Percentiles rank a stretch among this genome's conserved stretches.
Evolutionary conservation across 169 alveolate species (phyloP).

Genomic region (Plasmodium ovale): DNA sequence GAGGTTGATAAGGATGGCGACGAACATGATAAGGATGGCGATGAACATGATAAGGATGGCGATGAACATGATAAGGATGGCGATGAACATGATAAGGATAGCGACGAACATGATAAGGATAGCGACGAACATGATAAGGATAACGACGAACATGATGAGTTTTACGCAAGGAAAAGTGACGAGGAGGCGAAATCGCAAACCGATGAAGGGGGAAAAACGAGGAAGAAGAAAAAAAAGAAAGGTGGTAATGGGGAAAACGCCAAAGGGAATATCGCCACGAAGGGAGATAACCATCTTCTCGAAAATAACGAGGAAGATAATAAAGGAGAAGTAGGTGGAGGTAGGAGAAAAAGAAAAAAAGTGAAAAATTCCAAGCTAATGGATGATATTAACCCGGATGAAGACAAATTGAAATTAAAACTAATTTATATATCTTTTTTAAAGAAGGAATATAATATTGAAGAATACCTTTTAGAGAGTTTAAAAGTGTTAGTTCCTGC

Average conservation of each 20-base stretch:
- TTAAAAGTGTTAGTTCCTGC: conserved; percentile 55
- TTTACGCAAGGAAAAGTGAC: neutral
- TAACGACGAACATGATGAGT: neutral
- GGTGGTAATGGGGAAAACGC: neutral
- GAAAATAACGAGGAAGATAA: conserved; percentile 38
- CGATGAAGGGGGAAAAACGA: conserved; percentile 1
- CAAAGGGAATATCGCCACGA: neutral
- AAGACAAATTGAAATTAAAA: conserved; percentile 53
- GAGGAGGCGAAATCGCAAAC: conserved; percentile 4
- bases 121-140: neutral
- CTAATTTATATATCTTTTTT: conserved; percentile 45
- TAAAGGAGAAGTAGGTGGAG: neutral
- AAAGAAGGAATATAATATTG: conserved; percentile 68
- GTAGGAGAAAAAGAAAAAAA: conserved; percentile 24
- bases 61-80: neutral
- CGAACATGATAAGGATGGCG: neutral
- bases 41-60: neutral
- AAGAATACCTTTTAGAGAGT: conserved; percentile 48
- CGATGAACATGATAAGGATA: conserved; percentile 9
- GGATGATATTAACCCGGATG: conserved; percentile 49
- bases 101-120: neutral
- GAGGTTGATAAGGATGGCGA: neutral
- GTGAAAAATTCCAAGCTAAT: conserved; percentile 61
- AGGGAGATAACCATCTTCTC: too few species aligned
- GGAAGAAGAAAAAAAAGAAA: neutral